Base-by-base conservation (phyloP, 768 basidiomycete species). In the Tylopilus sp. region DNA sequence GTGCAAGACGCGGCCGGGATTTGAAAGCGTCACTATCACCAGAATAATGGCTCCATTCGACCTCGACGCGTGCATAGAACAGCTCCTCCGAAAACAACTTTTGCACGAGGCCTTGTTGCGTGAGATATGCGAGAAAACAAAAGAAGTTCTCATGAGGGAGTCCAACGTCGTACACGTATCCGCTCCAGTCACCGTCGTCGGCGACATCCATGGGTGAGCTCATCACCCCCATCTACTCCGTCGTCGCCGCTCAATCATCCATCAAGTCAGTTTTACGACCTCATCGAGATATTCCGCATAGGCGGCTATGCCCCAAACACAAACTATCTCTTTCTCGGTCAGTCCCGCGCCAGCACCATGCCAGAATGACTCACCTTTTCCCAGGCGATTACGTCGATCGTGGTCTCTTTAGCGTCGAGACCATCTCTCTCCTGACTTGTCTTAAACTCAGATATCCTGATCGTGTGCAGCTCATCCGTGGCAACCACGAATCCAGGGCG, bases 101-200 rank as follows among this genome's bases (percentile, higher is more conserved):
- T 77, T 99, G 5, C 95, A 95, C 61, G 95, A 98, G 73, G 88
- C 92, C 2, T 78, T 98, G 23, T 71, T 99, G 40, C 86, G 94
- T 45, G 95, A 99, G 77, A 98, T 99, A 80, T 98, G 97, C 78
- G 95, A 97, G 66, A 98, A 98, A 74, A 97, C 95, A 15, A 99
- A 98, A 68, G 97, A 99, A 68, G 92, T 99, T 0, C 85, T 99
- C 51, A 98, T 98, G 97, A 78, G 93, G 55, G 97, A 99, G 74
- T 93, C 90, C 52, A 99, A 99, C 64, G 97, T 99, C 51, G 94
- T 98, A 7, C 97, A 98, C 64, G 88, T 99, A 59, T 88, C 84
- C 56, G 89, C 95, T 5, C 97, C 97, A 18, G 93, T 98, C 31
- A 99, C 97, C 1, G 97, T 99, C 25, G 97, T 98, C 35, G 97